Conservation (phyloP, 2,329 filamentous ascomycete species). For the Metarhizium humberi region DNA sequence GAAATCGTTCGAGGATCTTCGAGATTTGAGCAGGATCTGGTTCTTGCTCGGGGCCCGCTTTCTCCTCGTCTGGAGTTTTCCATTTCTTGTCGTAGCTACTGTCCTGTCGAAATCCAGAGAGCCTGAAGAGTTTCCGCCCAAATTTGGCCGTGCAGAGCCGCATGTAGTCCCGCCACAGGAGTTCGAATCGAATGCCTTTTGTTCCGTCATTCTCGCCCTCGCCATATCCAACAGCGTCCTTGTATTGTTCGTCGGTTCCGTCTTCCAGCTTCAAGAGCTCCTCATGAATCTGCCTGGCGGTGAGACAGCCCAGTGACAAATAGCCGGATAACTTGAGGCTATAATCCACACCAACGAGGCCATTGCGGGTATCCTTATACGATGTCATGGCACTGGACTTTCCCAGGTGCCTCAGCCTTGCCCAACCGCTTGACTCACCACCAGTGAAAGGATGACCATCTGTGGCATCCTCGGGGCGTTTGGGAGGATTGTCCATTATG, state of each 20-base stretch:
- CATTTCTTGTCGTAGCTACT: slow-evolving; percentile 34
- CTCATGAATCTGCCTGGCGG: slow-evolving; percentile 62
- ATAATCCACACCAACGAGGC: slow-evolving; percentile 59
- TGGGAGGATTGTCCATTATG: slow-evolving; percentile 41
- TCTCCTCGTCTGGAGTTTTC: slow-evolving; percentile 32
- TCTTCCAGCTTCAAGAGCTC: slow-evolving; percentile 62
- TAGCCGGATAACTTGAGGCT: slow-evolving; percentile 70
- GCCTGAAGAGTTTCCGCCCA: slow-evolving; percentile 50
- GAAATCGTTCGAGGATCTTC: slow-evolving; percentile 46
- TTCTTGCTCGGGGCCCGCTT: slow-evolving; percentile 25
- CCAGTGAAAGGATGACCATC: slow-evolving; percentile 60
- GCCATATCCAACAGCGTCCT: slow-evolving; percentile 47
- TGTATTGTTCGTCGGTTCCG: slow-evolving; percentile 35
- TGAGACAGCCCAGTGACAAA: slow-evolving; percentile 62
- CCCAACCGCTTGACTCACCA: slow-evolving; percentile 51
- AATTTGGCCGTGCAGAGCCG: slow-evolving; percentile 66
- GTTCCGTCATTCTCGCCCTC: slow-evolving; percentile 66
- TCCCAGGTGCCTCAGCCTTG: slow-evolving; percentile 53
- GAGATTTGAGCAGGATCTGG: slow-evolving; percentile 33
- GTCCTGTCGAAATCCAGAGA: slow-evolving; percentile 51
- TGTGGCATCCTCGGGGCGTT: slow-evolving; percentile 39
- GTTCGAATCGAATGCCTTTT: slow-evolving; percentile 58
- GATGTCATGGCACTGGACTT: slow-evolving; percentile 47
- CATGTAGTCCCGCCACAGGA: slow-evolving; percentile 78
- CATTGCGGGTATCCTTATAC: slow-evolving; percentile 66